Evolutionary conservation across 805 yeast genomes (phyloP).

Genomic region (Wickerhamomyces subpelliculosus): DNA sequence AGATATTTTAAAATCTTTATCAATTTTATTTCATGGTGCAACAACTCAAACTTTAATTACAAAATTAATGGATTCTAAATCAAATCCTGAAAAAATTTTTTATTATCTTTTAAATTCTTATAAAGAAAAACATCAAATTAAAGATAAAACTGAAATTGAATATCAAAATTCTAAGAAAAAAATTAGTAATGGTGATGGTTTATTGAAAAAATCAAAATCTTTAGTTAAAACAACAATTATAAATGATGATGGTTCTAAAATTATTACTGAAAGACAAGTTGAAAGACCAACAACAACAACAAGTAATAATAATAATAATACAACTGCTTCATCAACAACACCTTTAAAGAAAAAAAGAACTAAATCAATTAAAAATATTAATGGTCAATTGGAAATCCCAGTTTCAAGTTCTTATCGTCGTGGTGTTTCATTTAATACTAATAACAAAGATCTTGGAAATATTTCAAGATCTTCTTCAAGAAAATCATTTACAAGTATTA

Average conservation of each 20-base stretch:
- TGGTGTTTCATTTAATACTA: slow-evolving; percentile 24
- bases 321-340: slow-evolving; percentile 4
- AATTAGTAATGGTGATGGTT: slow-evolving; percentile 21
- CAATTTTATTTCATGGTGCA: slow-evolving; percentile 79
- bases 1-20: slow-evolving; percentile 69
- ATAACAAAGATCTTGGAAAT: slow-evolving; percentile 6
- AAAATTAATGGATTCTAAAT: slow-evolving; percentile 45
- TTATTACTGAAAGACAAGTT: slow-evolving; percentile 11
- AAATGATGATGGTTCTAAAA: slow-evolving; percentile 23
- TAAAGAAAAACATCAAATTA: slow-evolving; percentile 51
- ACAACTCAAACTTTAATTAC: slow-evolving; percentile 43
- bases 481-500: slow-evolving; percentile 7
- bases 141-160: slow-evolving; percentile 11
- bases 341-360: slow-evolving; percentile 13
- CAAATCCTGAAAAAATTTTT: slow-evolving; percentile 74
- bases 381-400: slow-evolving; percentile 22
- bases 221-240: slow-evolving; percentile 34
- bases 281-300: background rate
- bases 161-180: slow-evolving; percentile 21
- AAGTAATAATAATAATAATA: too few species aligned
- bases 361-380: slow-evolving; percentile 11
- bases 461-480: slow-evolving; percentile 21
- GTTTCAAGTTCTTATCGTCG: slow-evolving; percentile 26
- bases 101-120: slow-evolving; percentile 70
- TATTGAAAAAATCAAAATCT: slow-evolving; percentile 34